Percentiles rank a stretch among this genome's conserved stretches.
Conservation (phyloP, 1,284 basidiomycete species). For the Hemileia vastatrix region DNA sequence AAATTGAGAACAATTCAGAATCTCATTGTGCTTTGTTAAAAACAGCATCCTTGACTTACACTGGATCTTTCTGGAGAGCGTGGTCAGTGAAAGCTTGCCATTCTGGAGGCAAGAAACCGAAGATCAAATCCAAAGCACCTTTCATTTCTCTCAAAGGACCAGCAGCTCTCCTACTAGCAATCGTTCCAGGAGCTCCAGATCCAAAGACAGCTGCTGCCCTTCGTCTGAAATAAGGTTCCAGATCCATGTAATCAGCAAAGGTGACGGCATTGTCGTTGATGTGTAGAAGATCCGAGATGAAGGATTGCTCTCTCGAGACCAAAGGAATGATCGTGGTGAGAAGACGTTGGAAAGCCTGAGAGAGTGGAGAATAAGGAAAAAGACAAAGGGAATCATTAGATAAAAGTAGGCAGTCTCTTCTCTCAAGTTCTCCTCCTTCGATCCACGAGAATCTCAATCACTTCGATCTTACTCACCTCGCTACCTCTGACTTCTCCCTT, state of each 20-base stretch:
- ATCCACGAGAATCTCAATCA: too few relatives aligned
- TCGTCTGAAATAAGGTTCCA: slow-evolving; percentile 87
- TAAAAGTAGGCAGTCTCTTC: too few relatives aligned
- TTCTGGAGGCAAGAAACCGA: slow-evolving; percentile 78
- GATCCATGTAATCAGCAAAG: slow-evolving; percentile 88
- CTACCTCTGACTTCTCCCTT: slow-evolving; percentile 23
- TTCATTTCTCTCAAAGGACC: slow-evolving; percentile 71
- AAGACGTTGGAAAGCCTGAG: slow-evolving; percentile 14
- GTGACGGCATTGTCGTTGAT: slow-evolving; percentile 54
- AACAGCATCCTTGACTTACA: too few relatives aligned
- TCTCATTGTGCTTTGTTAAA: too few relatives aligned
- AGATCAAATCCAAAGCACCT: slow-evolving; percentile 84
- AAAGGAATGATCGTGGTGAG: slow-evolving; percentile 60
- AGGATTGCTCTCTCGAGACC: slow-evolving; percentile 73
- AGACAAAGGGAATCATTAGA: neutral
- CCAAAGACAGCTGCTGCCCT: slow-evolving; percentile 53
- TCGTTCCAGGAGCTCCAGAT: slow-evolving; percentile 51
- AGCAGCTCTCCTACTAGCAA: too few relatives aligned
- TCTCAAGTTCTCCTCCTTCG: too few relatives aligned
- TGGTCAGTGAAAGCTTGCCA: slow-evolving; percentile 74
- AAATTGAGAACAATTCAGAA: too few relatives aligned
- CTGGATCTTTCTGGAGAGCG: slow-evolving; percentile 62
- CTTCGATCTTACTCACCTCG: slow-evolving; percentile 1
- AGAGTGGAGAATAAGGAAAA: neutral
- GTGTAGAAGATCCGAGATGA: slow-evolving; percentile 83